Base-by-base conservation (phyloP, 2,329 filamentous ascomycete species). In the Hypoxylon rubiginosum region DNA sequence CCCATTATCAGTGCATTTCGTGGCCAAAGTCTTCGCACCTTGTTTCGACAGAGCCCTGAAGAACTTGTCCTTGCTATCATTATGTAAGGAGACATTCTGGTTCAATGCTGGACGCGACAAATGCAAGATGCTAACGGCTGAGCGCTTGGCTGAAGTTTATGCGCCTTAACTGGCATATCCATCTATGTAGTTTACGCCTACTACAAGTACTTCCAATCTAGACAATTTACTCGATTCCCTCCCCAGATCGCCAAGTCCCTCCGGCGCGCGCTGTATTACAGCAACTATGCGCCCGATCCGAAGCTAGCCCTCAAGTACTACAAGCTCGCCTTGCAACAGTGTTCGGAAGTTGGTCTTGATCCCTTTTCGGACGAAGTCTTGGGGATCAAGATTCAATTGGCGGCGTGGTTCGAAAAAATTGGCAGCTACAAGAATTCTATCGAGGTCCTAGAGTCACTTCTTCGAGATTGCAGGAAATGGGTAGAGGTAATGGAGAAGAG, bases 331-430 rank as follows among this genome's bases (percentile, higher is more conserved):
- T 83, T 98, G 62, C 84, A 90, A 67, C 85, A 91, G 55, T 93
- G 93, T 62, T 82, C 89, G 53, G 89, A 93, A 74, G 76, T 91
- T 54, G 89, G 90, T 0, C 88, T 99, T 82, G 93, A 98, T 75
- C 93, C 92, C 0, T 97, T 94, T 77, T 94, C 92, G 3, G 92
- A 97, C 72, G 94, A 97, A 77, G 90, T 97, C 34, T 85, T 97
- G 71, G 96, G 96, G 8, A 90, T 98, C 56, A 93, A 94, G 75
- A 90, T 98, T 54, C 90, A 94, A 76, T 84, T 97, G 8, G 90
- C 93, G 1, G 85, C 86, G 9, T 89, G 97, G 84, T 85, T 97
- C 67, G 93, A 97, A 79, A 90, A 91, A 74, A 87, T 92, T 15
- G 85, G 90, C 32, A 88, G 91, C 73, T 90, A 90, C 74, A 84